These are phyloP conservation scores for Oryza rufipogon DNA, from an alignment of 176 grass and related monocot genomes.

Conservation along the genomic window DNA sequence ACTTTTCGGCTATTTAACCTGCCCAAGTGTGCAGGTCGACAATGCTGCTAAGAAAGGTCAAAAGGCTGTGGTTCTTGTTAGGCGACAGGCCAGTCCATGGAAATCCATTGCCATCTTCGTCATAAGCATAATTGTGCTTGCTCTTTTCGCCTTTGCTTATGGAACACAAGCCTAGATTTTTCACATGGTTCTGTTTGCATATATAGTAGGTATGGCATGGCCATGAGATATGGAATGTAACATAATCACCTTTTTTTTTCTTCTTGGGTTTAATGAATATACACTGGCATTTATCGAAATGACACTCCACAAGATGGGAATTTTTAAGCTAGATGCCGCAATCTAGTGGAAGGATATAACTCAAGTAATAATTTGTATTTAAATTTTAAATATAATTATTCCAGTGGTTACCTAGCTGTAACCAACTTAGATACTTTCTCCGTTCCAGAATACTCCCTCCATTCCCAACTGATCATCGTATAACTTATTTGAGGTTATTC, in stretches of 20 bases:
- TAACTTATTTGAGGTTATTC: too few relatives aligned
- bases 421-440: too few relatives aligned
- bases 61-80: conserved; percentile 61
- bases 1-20: conserved; percentile 68
- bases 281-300: background rate
- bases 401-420: too few relatives aligned
- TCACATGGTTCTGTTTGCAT: conserved; percentile 21
- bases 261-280: background rate
- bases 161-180: conserved; percentile 45
- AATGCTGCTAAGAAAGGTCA: conserved; percentile 51
- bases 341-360: too few relatives aligned
- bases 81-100: conserved; percentile 50
- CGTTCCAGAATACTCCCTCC: too few relatives aligned
- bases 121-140: conserved; percentile 49
- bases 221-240: background rate
- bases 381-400: too few relatives aligned
- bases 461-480: too few relatives aligned
- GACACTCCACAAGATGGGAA: background rate
- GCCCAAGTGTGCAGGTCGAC: conserved; percentile 59
- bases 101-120: conserved; percentile 66
- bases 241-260: background rate
- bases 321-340: background rate
- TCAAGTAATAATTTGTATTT: too few relatives aligned
- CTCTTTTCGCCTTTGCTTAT: conserved; percentile 49
- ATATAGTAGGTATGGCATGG: conserved; percentile 16